Base-by-base conservation (phyloP, 2,329 filamentous ascomycete species). In the Stachybotrys elegans region DNA sequence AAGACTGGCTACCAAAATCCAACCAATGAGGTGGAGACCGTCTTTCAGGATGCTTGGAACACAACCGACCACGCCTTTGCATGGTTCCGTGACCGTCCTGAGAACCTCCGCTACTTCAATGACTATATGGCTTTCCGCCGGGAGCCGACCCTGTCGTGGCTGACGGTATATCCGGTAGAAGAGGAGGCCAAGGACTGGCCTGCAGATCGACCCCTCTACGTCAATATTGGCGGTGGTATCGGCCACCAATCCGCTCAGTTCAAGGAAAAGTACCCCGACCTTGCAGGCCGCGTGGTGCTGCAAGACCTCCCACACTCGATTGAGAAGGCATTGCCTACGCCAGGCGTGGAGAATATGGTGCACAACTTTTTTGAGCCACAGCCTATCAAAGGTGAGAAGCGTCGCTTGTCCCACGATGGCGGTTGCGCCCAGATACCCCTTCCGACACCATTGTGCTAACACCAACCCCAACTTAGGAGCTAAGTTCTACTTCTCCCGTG, bases 211-310 rank as follows among this genome's bases (percentile, higher is more conserved):
- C 19, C 41, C 19, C 9, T 43, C 6, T 43, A 22, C 11, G 52
- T 59, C 22, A 52, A 61, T 32, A 45, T 60, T 14, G 57, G 55
- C 31, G 57, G 57, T 34, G 45, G 56, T 23, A 47, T 49, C 29
- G 57, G 58, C 16, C 52, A 56, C 22, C 53, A 59, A 32, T 35
- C 49, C n/a, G 48, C 50, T 12, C 44, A 51, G 11, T 54, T 59
- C 45, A 48, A 47, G 29, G 34, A 49, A 17, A 48, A 45, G 29
- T 50, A 51, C 5, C 53, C 53, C 12, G 12, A 43, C 16, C 27
- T 54, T 2, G 43, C 48, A 0, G 55, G 57, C 2, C 47, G 49
- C 5, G 49, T 58, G 11, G 42, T 58, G 8, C 45, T 57, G 5
- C 55, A 60, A 41, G 57, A 61, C 29, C 48, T 54, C 11, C 48